Conservation (phyloP, 2,329 filamentous ascomycete species). For the Arachnopeziza araneosa region DNA sequence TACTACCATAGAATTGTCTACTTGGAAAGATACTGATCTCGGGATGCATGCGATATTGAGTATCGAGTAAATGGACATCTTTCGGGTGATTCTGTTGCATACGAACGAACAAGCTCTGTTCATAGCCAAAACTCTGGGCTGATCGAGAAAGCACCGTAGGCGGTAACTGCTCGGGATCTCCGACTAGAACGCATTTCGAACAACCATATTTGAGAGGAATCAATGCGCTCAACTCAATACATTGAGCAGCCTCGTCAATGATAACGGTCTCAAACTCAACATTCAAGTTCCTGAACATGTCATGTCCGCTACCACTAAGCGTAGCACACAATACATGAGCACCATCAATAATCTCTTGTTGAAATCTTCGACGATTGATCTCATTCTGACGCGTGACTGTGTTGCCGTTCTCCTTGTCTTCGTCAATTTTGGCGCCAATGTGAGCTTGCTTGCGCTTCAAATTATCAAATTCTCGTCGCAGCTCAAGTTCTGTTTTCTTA, state of each 20-base stretch:
- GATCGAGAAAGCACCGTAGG: conserved; percentile 94
- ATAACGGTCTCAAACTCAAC: conserved; percentile 98
- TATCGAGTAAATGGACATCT: conserved; percentile 90
- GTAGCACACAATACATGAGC: conserved; percentile 94
- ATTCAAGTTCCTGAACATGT: conserved; percentile 91
- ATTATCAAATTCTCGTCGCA: conserved; percentile 73
- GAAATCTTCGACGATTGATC: conserved; percentile 73
- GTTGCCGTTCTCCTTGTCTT: conserved; percentile 79
- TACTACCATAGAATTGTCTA: conserved; percentile 84
- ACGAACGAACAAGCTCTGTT: conserved; percentile 95
- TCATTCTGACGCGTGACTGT: conserved; percentile 78
- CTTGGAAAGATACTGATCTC: conserved; percentile 92
- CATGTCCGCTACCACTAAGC: conserved; percentile 90
- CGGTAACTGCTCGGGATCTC: conserved; percentile 94
- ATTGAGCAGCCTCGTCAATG: conserved; percentile 97
- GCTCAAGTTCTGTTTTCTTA: conserved; percentile 41
- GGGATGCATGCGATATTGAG: conserved; percentile 98
- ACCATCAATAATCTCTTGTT: conserved; percentile 85
- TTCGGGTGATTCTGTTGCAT: conserved; percentile 92
- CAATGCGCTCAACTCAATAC: conserved; percentile 91
- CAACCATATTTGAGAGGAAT: conserved; percentile 98
- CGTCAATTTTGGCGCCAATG: conserved; percentile 80
- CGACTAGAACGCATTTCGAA: conserved; percentile 92
- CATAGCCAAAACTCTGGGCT: conserved; percentile 87
- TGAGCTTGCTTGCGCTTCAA: conserved; percentile 70